phyloP scores from a whole-genome alignment of 345 rosid genomes.

The Citrus glauca region DNA sequence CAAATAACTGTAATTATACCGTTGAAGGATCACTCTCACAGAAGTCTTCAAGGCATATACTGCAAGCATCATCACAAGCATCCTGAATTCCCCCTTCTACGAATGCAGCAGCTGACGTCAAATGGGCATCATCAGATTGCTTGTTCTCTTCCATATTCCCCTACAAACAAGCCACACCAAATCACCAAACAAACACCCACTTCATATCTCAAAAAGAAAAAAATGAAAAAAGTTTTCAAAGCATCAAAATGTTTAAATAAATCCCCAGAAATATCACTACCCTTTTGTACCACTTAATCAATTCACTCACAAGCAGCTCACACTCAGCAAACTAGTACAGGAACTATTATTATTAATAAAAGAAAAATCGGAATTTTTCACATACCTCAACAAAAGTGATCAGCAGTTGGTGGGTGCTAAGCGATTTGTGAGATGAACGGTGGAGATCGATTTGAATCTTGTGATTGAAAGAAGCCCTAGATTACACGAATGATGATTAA shows the following conservation, averaged over 20 bases:
- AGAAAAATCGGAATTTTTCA: too few relatives aligned
- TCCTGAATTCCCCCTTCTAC: conserved; percentile 98
- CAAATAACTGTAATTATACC: conserved; percentile 27
- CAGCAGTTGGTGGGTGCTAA: too few relatives aligned
- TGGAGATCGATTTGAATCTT: too few relatives aligned
- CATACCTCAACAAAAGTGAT: too few relatives aligned
- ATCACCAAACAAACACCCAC: not conserved
- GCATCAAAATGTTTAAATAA: not conserved
- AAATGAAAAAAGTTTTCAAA: not conserved
- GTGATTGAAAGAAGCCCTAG: too few relatives aligned
- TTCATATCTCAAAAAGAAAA: not conserved
- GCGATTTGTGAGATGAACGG: too few relatives aligned
- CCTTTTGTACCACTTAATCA: not conserved
- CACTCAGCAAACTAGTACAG: not conserved
- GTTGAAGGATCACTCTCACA: conserved; percentile 83
- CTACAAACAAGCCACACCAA: conserved; percentile 25
- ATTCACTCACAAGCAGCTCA: too few relatives aligned
- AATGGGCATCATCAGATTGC: conserved; percentile 49
- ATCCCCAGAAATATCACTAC: not conserved
- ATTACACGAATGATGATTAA: too few relatives aligned
- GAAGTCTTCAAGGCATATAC: conserved; percentile 92
- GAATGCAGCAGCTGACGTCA: conserved; percentile 92
- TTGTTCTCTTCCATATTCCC: conserved; percentile 35
- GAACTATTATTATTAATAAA: not conserved
- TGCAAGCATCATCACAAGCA: conserved; percentile 94